Base-by-base conservation (phyloP, 2,329 filamentous ascomycete species). In the Sporothrix pseudoabietina region DNA sequence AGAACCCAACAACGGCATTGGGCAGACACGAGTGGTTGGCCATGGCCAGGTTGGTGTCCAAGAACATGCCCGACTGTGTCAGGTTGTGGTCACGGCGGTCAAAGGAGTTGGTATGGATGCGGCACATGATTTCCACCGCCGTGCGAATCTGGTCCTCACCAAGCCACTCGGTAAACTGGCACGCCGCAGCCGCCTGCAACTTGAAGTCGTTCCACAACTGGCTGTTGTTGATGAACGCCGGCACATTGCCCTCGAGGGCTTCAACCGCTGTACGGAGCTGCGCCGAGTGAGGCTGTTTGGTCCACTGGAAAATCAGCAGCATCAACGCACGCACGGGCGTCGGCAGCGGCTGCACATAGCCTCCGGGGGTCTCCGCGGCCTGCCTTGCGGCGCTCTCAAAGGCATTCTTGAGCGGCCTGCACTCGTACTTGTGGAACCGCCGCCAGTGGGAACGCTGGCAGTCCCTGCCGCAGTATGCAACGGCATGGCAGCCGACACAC, bases 41-140 rank as follows among this genome's bases (percentile, higher is more conserved):
- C 85, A 90, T 88, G 73, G 88, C 86, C 57, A 89, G 81, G 3
- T 79, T 83, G 0, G 86, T 83, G 75, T 89, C 86, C 52, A 90
- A 80, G 75, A 88, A 90, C 41, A 89, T 81, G 32, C 87, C 88
- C 0, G 85, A 82, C 72, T 86, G 82, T 0, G 83, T 85, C 8
- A 86, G 79, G 76, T 90, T 87, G 1, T 81, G 79, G 71, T 90
- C 87, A 35, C 82, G 82, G 71, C 87, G 82, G 77, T 88, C 87
- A 78, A 91, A 91, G 4, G 87, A 84, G 79, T 91, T 91, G 52
- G 88, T 88, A 78, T 88, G 84, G 74, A 90, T 84, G 88, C 90
- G 73, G 80, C 87, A 89, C 49, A 89, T 75, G 1, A 87, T 76
- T 72, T 85, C 83, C 30, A 84, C 78, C 8, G 86, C 85, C 75